Base-by-base conservation (phyloP, 1,139 yeast genomes). In the Magnusiomyces paraingens region DNA sequence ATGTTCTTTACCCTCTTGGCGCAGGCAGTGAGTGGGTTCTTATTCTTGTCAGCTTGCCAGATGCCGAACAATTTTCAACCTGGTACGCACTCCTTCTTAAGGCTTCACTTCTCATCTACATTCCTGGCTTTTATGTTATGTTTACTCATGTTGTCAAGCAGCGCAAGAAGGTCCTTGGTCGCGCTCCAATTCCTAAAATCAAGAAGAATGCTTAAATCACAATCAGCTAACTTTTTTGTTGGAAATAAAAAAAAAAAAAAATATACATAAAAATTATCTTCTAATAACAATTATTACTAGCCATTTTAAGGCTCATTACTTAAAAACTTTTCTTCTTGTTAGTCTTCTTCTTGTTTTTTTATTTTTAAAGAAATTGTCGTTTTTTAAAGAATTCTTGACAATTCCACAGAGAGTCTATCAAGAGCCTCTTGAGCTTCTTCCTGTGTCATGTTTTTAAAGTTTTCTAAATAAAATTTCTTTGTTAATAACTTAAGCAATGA, bases 81-180 rank as follows among this genome's bases (percentile, higher is more conserved):
- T 72, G 76, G 70, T 82, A 80, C 69, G 77, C 81, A 49, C 76
- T 77, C 66, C 66, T 79, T 54, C 75, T 90, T 62, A 75, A 80
- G 58, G 76, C 70, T 1, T 74, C 81, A 52, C 75, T 93, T 71
- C 69, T 80, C 44, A 76, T 84, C 18, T 93, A 91, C 67, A 75
- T 84, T 49, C 97, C 98, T 5, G 96, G 97, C 0, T 82, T 91
- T 67, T 90, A 88, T 68, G 80, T 84, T 65, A 77, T 93, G 66
- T 93, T 82, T 73, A 77, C 86, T 17, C 93, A 94, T 68, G 93
- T 93, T 96, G 77, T 93, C 65, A 81, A 78, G 62, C 98, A 93
- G 73, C 83, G 98, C 39, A 53, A 55, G 51, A 61, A 70, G 47
- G 69, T 66, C 12, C 57, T 46, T 12, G 32, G 29, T 17, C 15